Evolutionary conservation across 208 protist species (phyloP).

Genomic region (Leishmania amazonensis): DNA sequence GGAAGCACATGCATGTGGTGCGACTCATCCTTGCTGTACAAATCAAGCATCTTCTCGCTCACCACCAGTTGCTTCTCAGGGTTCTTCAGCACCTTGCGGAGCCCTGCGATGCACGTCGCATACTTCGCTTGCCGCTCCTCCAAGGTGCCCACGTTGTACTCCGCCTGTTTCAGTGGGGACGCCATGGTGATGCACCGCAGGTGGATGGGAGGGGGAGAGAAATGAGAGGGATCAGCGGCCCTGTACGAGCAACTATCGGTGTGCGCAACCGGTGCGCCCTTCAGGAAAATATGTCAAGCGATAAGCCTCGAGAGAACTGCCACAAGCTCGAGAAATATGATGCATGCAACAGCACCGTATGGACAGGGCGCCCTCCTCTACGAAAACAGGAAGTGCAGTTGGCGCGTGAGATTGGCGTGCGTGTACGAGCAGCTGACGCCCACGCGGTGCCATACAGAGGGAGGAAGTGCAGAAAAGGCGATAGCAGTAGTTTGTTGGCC

Average conservation of each 20-base stretch:
- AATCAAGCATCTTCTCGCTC: conserved; percentile 27
- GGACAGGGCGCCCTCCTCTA: background rate
- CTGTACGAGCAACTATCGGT: background rate
- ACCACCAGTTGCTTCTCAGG: conserved; percentile 42
- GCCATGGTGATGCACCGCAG: background rate
- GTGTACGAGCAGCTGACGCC: background rate
- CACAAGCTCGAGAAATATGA: background rate
- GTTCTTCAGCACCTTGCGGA: conserved; percentile 31
- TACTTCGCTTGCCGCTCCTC: conserved; percentile 38
- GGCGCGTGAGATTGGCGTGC: background rate
- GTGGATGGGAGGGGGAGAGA: background rate
- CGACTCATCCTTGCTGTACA: conserved; percentile 43
- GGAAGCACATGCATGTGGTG: conserved; percentile 28
- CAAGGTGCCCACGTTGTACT: conserved; percentile 21
- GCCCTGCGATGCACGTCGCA: conserved; percentile 32
- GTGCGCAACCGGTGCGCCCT: background rate
- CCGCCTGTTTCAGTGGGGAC: background rate
- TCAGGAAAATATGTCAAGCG: background rate
- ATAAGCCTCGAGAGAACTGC: background rate
- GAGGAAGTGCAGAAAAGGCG: background rate
- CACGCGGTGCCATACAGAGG: background rate
- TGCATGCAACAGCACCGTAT: background rate
- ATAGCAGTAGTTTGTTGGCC: no score
- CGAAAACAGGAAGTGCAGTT: background rate
- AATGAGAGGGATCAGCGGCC: no score